These are phyloP conservation scores for Magnusiomyces starmeri DNA, from an alignment of 1,139 yeast genomes.

Conservation along the genomic window DNA sequence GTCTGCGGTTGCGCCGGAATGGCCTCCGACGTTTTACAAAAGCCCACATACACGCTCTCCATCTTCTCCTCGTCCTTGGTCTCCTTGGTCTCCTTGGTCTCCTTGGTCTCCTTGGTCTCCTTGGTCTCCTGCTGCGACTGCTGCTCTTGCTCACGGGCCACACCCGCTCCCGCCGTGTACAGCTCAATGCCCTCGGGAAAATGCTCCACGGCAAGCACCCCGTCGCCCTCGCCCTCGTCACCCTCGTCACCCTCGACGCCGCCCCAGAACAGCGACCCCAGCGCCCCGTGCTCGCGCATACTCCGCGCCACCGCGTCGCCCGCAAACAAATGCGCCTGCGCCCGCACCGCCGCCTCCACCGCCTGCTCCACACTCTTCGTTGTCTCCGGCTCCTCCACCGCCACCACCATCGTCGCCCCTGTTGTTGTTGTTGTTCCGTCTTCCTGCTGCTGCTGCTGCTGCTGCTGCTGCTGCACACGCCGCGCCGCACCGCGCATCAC, in stretches of 20 bases:
- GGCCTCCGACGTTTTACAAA: background rate
- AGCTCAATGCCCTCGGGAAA: slow-evolving; percentile 1
- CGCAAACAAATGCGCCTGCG: background rate
- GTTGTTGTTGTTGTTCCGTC: background rate
- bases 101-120: slow-evolving; percentile 7
- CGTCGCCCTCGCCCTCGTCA: slow-evolving; percentile 1
- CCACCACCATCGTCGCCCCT: background rate
- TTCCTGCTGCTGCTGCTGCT: background rate
- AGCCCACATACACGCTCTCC: too few species aligned
- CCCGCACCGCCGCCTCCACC: background rate
- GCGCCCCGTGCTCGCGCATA: background rate
- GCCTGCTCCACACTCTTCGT: background rate
- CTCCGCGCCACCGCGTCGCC: background rate
- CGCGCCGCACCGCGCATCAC: slow-evolving; percentile 36
- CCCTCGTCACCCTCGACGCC: background rate
- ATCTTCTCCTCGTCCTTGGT: slow-evolving; percentile 1
- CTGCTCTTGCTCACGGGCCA: background rate
- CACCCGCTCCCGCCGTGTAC: background rate
- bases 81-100: slow-evolving; percentile 10
- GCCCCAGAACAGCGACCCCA: slow-evolving; percentile 10
- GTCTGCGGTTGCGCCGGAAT: background rate
- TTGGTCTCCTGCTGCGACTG: background rate
- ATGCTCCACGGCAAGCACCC: slow-evolving; percentile 2
- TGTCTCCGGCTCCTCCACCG: background rate
- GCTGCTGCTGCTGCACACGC: slow-evolving; percentile 17